phyloP scores from a whole-genome alignment of 2,329 filamentous ascomycete species.

The Colletotrichum tanaceti region DNA sequence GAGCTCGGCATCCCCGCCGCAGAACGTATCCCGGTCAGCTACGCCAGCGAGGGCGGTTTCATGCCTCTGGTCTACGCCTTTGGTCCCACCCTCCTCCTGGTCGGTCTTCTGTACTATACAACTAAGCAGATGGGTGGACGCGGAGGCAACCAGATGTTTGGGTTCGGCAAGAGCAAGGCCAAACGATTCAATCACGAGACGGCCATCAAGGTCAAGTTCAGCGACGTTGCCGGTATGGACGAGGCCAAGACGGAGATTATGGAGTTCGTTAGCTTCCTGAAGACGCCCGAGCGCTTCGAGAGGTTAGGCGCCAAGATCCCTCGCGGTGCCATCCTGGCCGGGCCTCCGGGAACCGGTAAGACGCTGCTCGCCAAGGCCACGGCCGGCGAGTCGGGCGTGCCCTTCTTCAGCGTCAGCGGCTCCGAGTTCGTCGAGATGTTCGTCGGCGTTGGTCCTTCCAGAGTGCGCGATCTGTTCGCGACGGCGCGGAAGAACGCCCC shows the following conservation, averaged over 20 bases:
- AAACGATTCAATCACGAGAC: constrained; percentile 99
- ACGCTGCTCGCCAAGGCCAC: constrained; percentile 97
- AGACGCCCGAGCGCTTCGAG: constrained; percentile 92
- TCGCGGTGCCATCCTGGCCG: constrained; percentile 93
- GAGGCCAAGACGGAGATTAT: constrained; percentile 98
- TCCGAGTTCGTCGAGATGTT: constrained; percentile 99
- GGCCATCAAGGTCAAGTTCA: constrained; percentile 95
- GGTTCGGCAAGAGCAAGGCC: constrained; percentile 93
- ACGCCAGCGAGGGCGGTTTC: constrained; percentile 81
- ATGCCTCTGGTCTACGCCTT: constrained; percentile 80
- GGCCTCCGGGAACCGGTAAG: constrained; percentile 98
- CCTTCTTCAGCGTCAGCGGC: constrained; percentile 98
- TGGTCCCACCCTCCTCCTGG: constrained; percentile 86
- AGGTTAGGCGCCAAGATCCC: constrained; percentile 97
- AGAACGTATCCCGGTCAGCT: constrained; percentile 95
- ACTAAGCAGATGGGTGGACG: constrained; percentile 79
- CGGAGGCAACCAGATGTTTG: constrained; percentile 85
- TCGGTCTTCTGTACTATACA: constrained; percentile 84
- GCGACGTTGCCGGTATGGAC: constrained; percentile 97
- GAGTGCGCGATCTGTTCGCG: constrained; percentile 93
- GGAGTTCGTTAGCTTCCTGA: constrained; percentile 98
- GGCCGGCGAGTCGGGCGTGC: constrained; percentile 94
- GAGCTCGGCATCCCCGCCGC: constrained; percentile 85
- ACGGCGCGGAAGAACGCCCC: constrained; percentile 95
- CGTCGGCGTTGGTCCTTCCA: constrained; percentile 95